Conservation (phyloP, 306 rosid species). For the Castanospermum australe region DNA sequence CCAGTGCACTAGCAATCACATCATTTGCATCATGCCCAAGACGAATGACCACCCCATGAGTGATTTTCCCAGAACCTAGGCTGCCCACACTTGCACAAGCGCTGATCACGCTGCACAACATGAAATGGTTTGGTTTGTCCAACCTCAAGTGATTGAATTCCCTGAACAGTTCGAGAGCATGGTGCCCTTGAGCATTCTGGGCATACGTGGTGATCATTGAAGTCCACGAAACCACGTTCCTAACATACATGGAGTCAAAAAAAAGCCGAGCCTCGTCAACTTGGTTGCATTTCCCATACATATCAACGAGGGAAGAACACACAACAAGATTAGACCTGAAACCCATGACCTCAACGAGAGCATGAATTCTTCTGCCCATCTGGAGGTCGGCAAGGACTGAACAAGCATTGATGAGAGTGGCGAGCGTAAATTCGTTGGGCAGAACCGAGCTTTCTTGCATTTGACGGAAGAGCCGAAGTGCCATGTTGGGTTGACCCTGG, state of each 20-base stretch:
- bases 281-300: constrained; percentile 81
- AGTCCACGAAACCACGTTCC: constrained; percentile 84
- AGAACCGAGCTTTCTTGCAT: constrained; percentile 46
- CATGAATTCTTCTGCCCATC: constrained; percentile 57
- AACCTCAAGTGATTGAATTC: constrained; percentile 44
- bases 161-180: constrained; percentile 50
- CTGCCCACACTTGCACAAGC: constrained; percentile 81
- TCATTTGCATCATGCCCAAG: constrained; percentile 47
- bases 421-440: constrained; percentile 71
- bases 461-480: constrained; percentile 46
- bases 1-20: constrained; percentile 71
- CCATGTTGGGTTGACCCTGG: constrained; percentile 40
- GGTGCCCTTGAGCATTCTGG: constrained; percentile 67
- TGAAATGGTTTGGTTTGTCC: constrained; percentile 65
- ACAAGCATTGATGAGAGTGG: constrained; percentile 70
- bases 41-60: constrained; percentile 67
- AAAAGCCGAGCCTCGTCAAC: constrained; percentile 52
- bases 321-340: constrained; percentile 50
- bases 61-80: constrained; percentile 59
- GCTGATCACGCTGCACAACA: constrained; percentile 65
- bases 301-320: constrained; percentile 73
- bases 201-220: constrained; percentile 77
- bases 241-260: constrained; percentile 58
- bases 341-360: constrained; percentile 50
- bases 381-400: constrained; percentile 53